Evolutionary conservation across 306 rosid species (phyloP).

Genomic region (Cicer judaicum): DNA sequence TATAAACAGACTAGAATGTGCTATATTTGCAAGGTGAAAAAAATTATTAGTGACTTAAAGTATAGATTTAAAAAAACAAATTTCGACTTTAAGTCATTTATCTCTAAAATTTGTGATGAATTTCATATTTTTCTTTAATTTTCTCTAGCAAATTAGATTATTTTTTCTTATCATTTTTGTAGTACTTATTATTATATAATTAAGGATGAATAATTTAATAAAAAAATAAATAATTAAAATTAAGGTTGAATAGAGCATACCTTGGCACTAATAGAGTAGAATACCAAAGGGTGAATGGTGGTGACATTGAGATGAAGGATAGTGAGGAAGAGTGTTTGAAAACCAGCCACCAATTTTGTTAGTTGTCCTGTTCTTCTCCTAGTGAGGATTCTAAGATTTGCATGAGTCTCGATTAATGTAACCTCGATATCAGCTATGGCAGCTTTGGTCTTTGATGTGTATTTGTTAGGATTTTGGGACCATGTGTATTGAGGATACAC

Average conservation of each 20-base stretch:
- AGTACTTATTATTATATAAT: not conserved
- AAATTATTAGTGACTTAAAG: not conserved
- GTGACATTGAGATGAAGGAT: constrained; percentile 88
- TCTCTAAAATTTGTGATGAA: not conserved
- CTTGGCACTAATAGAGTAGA: constrained; percentile 88
- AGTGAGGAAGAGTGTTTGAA: constrained; percentile 70
- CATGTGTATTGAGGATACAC: constrained; percentile 66
- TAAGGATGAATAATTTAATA: no score
- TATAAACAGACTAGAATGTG: no score
- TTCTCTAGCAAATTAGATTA: not conserved
- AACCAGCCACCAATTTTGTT: constrained; percentile 67
- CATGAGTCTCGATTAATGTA: constrained; percentile 87
- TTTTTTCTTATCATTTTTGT: not conserved
- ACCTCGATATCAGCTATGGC: constrained; percentile 90
- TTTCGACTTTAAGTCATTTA: not conserved
- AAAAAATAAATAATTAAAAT: not conserved
- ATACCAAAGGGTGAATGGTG: constrained; percentile 65
- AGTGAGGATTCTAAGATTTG: constrained; percentile 75
- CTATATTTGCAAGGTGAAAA: not conserved
- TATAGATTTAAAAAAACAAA: not conserved
- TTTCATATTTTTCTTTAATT: not conserved
- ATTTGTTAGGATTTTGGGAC: constrained; percentile 69
- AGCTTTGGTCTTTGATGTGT: constrained; percentile 62
- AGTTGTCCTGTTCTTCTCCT: constrained; percentile 61
- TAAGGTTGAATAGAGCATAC: constrained; percentile 45